Evolutionary conservation across 179 eudicot species (phyloP).

Genomic region (Amaranthus tricolor): DNA sequence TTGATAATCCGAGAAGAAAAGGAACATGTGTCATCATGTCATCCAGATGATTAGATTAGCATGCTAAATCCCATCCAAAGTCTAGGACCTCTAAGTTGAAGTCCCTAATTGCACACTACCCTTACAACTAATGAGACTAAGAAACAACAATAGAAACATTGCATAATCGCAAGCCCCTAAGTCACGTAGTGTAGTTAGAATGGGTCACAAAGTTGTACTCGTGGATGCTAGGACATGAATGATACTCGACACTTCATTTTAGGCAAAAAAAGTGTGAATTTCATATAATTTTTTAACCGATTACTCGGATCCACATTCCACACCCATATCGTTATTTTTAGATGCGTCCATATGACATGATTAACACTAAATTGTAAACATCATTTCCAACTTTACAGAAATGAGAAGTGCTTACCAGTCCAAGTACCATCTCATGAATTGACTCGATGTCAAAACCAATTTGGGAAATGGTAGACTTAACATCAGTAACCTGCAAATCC

Average conservation of each 20-base stretch:
- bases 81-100: background rate
- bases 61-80: background rate
- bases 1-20: background rate
- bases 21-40: background rate
- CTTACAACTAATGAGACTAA: background rate
- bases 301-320: too few species aligned
- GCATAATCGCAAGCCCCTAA: too few species aligned
- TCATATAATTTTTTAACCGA: too few species aligned
- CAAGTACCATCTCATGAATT: constrained; percentile 67
- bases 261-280: too few species aligned
- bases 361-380: too few species aligned
- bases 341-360: too few species aligned
- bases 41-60: background rate
- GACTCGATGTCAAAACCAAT: constrained; percentile 71
- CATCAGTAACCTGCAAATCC: constrained; percentile 63
- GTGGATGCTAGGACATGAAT: too few species aligned
- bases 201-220: too few species aligned
- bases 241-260: too few species aligned
- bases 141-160: background rate
- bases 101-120: background rate
- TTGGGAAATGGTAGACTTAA: constrained; percentile 61
- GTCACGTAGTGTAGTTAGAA: too few species aligned
- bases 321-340: too few species aligned
- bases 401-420: constrained; percentile 52
- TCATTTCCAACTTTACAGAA: too few species aligned